Evolutionary conservation across 768 basidiomycete species (phyloP), one percentile per base, ranked within the genome.

Genomic region (Tylopilus balloui): DNA sequence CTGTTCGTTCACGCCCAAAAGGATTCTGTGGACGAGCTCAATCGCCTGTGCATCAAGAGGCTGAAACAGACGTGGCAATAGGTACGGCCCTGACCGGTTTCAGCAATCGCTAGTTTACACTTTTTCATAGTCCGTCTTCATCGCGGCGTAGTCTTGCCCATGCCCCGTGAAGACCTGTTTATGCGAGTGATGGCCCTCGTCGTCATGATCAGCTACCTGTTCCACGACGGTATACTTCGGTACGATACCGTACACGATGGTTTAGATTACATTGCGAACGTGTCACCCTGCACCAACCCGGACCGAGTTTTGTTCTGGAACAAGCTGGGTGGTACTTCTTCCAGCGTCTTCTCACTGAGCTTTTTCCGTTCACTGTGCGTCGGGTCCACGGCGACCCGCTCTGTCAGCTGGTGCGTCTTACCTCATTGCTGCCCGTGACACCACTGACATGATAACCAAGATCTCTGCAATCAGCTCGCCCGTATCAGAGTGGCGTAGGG

Each of bases 251-350:
- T 28, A 19, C 52, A 60, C 31, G 15, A 41, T 34, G 42, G 39
- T 10, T 15, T 57, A 13, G 36, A 21, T 11, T 46, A 44, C 38
- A 17, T 64, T 25, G 58, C 63, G 21, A 15, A 4, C 2, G 55
- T 59, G 44, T 45, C 39, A 10, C 60, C 55, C 6, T 49, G 40
- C 35, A 51, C 34, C 15, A 45, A 31, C 51, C 65, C 6, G 63
- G 60, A 12, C 55, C 55, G 3, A 34, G n/a, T 14, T 54, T 65
- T 34, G 48, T 45, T 12, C 19, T 44, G 35, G 41, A 53, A 39
- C 38, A 19, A 37, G 19, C 42, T 24, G 54, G 51, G 14, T 52
- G 42, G 52, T n/a, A 21, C 13, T 60, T 65, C 28, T 11, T 54
- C 21, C 51, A 48, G 31, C 17, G 19, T 24, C 51, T 61, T 48